Percentiles rank a stretch among this genome's conserved stretches.
Conservation (phyloP, 129 eudicot species). For the Glebionis coronaria region DNA sequence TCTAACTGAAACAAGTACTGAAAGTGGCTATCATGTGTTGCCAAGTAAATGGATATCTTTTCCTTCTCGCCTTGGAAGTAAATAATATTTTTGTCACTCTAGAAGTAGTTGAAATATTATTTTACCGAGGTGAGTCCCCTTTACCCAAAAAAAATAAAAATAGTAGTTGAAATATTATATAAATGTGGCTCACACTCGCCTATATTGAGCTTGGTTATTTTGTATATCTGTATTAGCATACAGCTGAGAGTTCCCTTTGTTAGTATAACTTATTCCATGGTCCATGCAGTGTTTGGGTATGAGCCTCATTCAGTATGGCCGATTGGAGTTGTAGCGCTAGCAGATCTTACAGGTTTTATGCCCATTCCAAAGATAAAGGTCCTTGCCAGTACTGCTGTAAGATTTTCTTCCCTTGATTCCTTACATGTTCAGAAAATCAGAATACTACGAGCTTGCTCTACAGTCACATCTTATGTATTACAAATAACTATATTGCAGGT, state of each 20-base stretch:
- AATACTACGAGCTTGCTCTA: too few species aligned
- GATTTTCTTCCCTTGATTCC: constrained; percentile 29
- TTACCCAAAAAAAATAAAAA: too few species aligned
- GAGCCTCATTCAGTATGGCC: constrained; percentile 99
- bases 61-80: constrained; percentile 5
- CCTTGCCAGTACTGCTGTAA: constrained; percentile 93
- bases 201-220: not conserved
- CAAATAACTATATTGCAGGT: constrained; percentile 39
- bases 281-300: constrained; percentile 75
- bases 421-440: not conserved
- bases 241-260: not conserved
- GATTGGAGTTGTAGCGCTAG: constrained; percentile 77
- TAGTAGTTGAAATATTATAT: not conserved
- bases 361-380: constrained; percentile 76
- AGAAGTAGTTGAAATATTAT: too few species aligned
- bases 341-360: constrained; percentile 80
- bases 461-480: too few species aligned
- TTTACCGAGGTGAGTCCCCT: too few species aligned
- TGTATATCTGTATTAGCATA: not conserved
- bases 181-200: not conserved
- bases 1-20: not conserved
- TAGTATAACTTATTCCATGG: constrained; percentile 1
- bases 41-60: not conserved
- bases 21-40: not conserved
- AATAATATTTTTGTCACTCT: not conserved